A percentile compares a stretch with the other conserved stretches of the same genome.
phyloP scores from a whole-genome alignment of 345 rosid genomes.

The Dipteronia dyeriana region DNA sequence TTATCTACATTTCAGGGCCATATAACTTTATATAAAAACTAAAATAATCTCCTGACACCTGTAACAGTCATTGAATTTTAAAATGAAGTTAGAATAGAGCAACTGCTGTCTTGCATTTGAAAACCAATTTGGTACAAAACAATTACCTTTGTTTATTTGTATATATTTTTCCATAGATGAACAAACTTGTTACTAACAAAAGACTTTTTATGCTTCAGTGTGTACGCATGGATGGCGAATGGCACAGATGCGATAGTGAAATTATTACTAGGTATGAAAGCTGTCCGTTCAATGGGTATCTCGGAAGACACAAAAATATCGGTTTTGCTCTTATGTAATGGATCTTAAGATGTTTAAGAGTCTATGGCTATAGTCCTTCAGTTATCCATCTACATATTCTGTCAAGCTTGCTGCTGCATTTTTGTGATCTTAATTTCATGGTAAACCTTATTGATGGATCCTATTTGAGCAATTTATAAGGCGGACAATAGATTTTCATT shows the following conservation, averaged over 20 bases:
- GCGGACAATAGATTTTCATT: background rate
- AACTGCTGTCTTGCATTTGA: background rate
- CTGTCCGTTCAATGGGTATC: background rate
- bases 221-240: background rate
- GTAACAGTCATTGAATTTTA: background rate
- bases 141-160: background rate
- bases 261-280: background rate
- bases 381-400: background rate
- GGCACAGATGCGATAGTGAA: no score
- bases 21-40: background rate
- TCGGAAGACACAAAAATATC: background rate
- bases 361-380: background rate
- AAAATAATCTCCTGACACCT: background rate
- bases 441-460: background rate
- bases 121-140: background rate
- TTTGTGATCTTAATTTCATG: background rate
- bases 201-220: conserved; percentile 2
- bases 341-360: background rate
- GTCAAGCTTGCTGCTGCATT: background rate
- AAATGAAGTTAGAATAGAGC: background rate
- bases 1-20: background rate
- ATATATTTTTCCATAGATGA: background rate
- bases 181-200: background rate
- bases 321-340: background rate
- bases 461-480: background rate